Base-by-base conservation (phyloP, 371 early-diverging fungal species). In the Mucor racemosus region DNA sequence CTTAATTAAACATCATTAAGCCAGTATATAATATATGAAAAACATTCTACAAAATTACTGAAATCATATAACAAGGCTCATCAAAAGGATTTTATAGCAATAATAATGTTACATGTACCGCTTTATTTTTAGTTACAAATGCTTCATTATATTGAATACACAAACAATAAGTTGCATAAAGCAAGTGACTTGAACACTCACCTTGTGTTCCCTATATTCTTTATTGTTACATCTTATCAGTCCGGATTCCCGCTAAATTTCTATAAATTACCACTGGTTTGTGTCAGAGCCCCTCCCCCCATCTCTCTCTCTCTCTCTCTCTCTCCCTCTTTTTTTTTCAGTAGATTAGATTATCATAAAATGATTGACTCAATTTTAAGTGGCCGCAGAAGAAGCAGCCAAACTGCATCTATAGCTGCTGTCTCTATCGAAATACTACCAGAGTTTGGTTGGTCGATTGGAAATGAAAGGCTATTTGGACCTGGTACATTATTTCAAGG, bases 401-500 rank as follows among this genome's bases (percentile, higher is more conserved):
- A 41, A 11, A 58, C n/a, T 8, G 7, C 58, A 39, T 58, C 58
- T 1, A 58, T 58, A 19, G 58, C 41, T 26, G 8, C 41, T 14
- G n/a, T 58, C 1, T 58, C 58, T 13, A 63, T 63, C 7, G 55
- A 63, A 7, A 38, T 63, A 14, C 17, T 55, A 31, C 56, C 54
- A 14, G 64, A 54, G 8, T 63, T 55, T 55, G 64, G 64, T 3
- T 63, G 64, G 64, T 15, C 38, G 13, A 56, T 38, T 1, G 64
- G 64, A 2, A 34, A 63, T 17, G 15, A 39, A n/a, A 19, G 31
- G 11, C 21, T 63, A 1, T 63, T 55, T 63, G 64, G 64, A 0
- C 64, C 64, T 8, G 64, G 64, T 6, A 54, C 46, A 7, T 26
- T 63, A 21, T 63, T 63, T 40, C 64, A 63, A 63, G 64, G 64